Base-by-base conservation (phyloP, 2,329 filamentous ascomycete genomes). In the Nigrospora osmanthi region DNA sequence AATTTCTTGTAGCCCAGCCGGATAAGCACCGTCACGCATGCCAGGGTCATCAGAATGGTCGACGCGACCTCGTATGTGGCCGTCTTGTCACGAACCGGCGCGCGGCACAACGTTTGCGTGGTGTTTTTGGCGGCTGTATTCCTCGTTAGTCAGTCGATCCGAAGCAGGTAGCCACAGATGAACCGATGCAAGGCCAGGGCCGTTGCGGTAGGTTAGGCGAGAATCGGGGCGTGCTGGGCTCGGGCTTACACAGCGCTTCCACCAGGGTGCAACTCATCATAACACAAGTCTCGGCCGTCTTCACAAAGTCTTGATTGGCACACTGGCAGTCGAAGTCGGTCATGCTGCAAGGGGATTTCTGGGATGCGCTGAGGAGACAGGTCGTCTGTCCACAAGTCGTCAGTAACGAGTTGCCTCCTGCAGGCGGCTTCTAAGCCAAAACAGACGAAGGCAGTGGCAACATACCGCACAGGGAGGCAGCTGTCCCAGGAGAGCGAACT, bases 61-160 rank as follows among this genome's bases (percentile, higher is more conserved):
- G 47, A 48, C 11, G 48, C 40, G 15, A 42, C 38, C 42, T 48
- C 49, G 43, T 51, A 53, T 39, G 42, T 15, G 37, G 33, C 19
- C 19, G 40, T 30, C 34, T 44, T 49, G 40, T 53, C 44, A 9
- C 47, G 47, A 32, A 51, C 17, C 17, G 46, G 47, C 2, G 49
- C 47, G 30, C 46, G 45, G 28, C 51, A 53, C 38, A 45, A 32
- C 6, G 51, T 53, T 28, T 50, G 47, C 6, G 51, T 53, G 3
- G 45, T 41, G 31, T 53, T 53, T 33, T 53, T 53, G 37, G 49
- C 47, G n/a, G 37, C 51, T 53, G 30, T 36, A 16, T 34, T 7
- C 16, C 16, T 41, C 13, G 39, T 41, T 19, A 41, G 39, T 34
- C 23, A n/a, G 31, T 14, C 16, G 31, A 41, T 16, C 15, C 28